A percentile compares a stretch with the other conserved stretches of the same genome.
These are phyloP conservation scores for Neopestalotiopsis clavispora DNA, from an alignment of 2,329 filamentous ascomycete genomes.

Conservation along the genomic window DNA sequence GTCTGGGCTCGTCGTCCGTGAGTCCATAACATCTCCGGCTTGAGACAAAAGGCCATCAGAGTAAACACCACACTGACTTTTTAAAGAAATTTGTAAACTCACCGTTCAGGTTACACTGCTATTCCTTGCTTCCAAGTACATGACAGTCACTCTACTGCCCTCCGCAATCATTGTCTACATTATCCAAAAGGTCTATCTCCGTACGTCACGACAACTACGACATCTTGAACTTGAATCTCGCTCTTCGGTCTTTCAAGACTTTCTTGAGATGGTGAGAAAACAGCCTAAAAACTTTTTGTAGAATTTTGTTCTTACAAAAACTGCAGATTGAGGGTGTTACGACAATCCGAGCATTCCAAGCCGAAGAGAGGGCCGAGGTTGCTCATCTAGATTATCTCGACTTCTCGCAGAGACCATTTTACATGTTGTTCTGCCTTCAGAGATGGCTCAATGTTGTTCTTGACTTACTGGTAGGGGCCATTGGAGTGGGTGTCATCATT, in stretches of 20 bases:
- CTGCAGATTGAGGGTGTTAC: constrained; percentile 43
- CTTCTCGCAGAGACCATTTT: constrained; percentile 53
- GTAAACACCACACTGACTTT: constrained; percentile 16
- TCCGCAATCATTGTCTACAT: constrained; percentile 46
- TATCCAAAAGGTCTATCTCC: constrained; percentile 56
- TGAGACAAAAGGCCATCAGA: constrained; percentile 36
- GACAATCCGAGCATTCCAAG: constrained; percentile 55
- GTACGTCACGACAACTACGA: constrained; percentile 61
- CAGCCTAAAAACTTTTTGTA: constrained; percentile 16
- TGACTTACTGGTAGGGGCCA: constrained; percentile 51
- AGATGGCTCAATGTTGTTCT: constrained; percentile 57
- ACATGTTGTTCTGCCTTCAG: constrained; percentile 54
- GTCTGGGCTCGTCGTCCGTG: constrained; percentile 39
- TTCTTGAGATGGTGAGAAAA: constrained; percentile 27
- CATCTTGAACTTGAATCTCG: constrained; percentile 60
- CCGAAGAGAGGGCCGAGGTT: constrained; percentile 35
- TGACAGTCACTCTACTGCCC: constrained; percentile 50
- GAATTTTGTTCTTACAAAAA: neutral
- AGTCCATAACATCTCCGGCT: constrained; percentile 29
- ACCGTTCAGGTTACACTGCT: constrained; percentile 51
- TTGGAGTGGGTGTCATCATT: constrained; percentile 43
- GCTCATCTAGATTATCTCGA: constrained; percentile 40
- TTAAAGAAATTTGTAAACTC: constrained; percentile 43
- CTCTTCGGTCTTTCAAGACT: constrained; percentile 48
- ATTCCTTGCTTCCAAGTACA: constrained; percentile 47